Conservation (phyloP, 192 early-diverging fungal genomes). For the Coemansia sp. region DNA sequence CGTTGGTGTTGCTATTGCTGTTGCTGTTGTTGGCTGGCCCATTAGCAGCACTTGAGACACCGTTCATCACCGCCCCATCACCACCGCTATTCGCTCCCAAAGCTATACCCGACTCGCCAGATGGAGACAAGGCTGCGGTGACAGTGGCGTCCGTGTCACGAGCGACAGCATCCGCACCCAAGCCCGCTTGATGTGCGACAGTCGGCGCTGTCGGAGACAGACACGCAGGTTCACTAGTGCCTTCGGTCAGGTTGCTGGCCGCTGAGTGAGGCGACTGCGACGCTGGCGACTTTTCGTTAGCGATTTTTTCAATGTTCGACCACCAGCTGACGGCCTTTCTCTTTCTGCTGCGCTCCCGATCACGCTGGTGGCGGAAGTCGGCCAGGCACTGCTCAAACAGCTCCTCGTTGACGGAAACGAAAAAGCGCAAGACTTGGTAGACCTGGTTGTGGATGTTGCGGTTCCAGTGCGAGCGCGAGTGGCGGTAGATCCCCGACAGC, state of each 20-base stretch:
- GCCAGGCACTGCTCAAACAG: slow-evolving; percentile 95
- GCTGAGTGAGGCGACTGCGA: slow-evolving; percentile 7
- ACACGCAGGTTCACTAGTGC: neutral
- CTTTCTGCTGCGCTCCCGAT: slow-evolving; percentile 79
- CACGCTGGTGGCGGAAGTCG: slow-evolving; percentile 86
- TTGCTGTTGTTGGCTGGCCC: neutral
- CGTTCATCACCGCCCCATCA: neutral
- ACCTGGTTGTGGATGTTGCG: slow-evolving; percentile 96
- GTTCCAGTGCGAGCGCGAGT: slow-evolving; percentile 98
- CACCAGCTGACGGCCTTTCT: slow-evolving; percentile 80
- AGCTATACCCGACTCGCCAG: neutral
- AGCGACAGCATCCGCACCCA: neutral
- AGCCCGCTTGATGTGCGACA: neutral
- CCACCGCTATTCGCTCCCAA: neutral
- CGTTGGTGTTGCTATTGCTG: neutral
- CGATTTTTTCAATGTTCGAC: slow-evolving; percentile 67
- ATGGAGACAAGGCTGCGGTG: neutral
- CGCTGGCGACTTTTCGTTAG: slow-evolving; percentile 18
- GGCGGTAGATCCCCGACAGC: slow-evolving; percentile 89
- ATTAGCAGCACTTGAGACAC: neutral
- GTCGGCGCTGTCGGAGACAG: neutral
- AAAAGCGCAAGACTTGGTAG: slow-evolving; percentile 95
- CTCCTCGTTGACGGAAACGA: slow-evolving; percentile 94
- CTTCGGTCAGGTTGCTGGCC: neutral
- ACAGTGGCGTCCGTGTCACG: neutral